These are phyloP conservation scores for Nymphaea thermarum DNA, from an alignment of 164 flowering plant genomes.

Conservation along the genomic window DNA sequence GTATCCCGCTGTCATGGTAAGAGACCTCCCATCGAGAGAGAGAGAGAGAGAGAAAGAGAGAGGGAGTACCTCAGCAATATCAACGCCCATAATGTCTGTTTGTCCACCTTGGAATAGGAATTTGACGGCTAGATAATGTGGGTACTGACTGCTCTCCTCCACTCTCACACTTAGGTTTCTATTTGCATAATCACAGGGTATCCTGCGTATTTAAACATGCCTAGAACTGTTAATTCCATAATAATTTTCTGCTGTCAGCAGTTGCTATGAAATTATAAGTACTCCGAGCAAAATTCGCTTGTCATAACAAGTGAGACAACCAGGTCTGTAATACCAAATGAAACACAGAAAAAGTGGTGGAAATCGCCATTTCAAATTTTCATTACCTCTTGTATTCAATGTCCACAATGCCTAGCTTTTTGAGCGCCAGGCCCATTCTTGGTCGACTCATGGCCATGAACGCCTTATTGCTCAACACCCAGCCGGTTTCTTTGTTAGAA, in stretches of 20 bases:
- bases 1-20: too few species aligned
- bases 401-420: conserved; percentile 46
- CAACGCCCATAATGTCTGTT: conserved; percentile 54
- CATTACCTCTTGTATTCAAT: conserved; percentile 75
- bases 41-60: neutral
- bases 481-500: conserved; percentile 39
- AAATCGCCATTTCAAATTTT: neutral
- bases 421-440: conserved; percentile 30
- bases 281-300: neutral
- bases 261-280: neutral
- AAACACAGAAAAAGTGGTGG: neutral
- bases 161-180: conserved; percentile 59
- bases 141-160: conserved; percentile 69
- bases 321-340: neutral
- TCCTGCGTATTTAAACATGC: conserved; percentile 22
- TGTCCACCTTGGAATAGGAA: conserved; percentile 88
- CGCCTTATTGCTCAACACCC: conserved; percentile 66
- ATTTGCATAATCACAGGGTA: conserved; percentile 64
- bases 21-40: neutral
- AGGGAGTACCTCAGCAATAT: conserved; percentile 44
- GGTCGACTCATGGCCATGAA: conserved; percentile 57
- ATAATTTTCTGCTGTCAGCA: neutral
- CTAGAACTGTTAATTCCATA: neutral
- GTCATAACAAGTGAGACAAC: neutral
- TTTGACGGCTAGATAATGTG: conserved; percentile 56